Conservation (phyloP, 805 yeast species). For the Sugiyamaella chiloensis region DNA sequence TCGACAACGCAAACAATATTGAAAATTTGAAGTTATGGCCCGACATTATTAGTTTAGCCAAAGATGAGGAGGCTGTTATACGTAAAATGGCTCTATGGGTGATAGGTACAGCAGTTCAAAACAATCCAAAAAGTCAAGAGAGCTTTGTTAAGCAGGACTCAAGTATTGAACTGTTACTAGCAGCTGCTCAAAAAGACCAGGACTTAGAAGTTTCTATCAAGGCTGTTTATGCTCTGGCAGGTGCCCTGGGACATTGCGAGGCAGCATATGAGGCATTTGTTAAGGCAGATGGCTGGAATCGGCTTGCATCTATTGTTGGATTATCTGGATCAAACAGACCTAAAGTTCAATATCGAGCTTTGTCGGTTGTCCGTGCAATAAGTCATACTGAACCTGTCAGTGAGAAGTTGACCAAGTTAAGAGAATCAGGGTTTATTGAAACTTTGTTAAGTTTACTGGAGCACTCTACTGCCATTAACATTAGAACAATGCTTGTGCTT, state of each 20-base stretch:
- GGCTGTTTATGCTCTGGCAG: slow-evolving; percentile 69
- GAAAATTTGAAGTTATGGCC: slow-evolving; percentile 83
- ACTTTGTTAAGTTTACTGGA: slow-evolving; percentile 17
- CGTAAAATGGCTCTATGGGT: slow-evolving; percentile 64
- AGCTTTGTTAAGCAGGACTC: slow-evolving; percentile 43
- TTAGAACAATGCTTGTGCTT: slow-evolving; percentile 32
- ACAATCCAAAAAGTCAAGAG: slow-evolving; percentile 72
- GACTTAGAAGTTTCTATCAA: slow-evolving; percentile 48
- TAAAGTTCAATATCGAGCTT: slow-evolving; percentile 18
- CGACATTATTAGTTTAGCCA: slow-evolving; percentile 54
- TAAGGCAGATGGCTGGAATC: slow-evolving; percentile 58
- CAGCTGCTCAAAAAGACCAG: slow-evolving; percentile 25
- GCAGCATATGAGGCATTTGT: slow-evolving; percentile 56
- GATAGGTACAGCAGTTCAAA: slow-evolving; percentile 90
- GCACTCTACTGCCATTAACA: slow-evolving; percentile 25
- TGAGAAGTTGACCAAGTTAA: slow-evolving; percentile 15
- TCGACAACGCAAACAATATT: slow-evolving; percentile 92
- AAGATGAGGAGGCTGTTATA: slow-evolving; percentile 43
- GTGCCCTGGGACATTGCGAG: slow-evolving; percentile 65
- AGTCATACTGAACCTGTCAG: slow-evolving; percentile 24
- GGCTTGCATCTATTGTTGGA: slow-evolving; percentile 35
- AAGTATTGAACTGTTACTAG: slow-evolving; percentile 32
- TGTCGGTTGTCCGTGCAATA: slow-evolving; percentile 22
- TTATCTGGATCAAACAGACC: slow-evolving; percentile 15
- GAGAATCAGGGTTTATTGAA: slow-evolving; percentile 15